These are phyloP conservation scores for Metschnikowia corniflorae DNA, from an alignment of 805 yeast species.

Conservation along the genomic window DNA sequence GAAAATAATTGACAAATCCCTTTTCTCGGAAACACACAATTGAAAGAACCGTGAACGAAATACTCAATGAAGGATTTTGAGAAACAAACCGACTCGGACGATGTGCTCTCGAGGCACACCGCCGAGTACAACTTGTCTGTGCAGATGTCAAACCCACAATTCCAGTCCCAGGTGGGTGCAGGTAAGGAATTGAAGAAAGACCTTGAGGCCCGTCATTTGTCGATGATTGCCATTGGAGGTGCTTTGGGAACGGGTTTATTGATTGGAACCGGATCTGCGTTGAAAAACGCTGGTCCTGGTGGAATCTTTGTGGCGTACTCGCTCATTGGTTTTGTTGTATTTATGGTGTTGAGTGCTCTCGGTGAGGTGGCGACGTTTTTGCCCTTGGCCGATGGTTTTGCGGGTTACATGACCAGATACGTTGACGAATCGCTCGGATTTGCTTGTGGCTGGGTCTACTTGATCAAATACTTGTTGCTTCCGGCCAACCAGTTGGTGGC, in stretches of 20 bases:
- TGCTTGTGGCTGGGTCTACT: slow-evolving; percentile 64
- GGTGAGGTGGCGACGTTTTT: slow-evolving; percentile 69
- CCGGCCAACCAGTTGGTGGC: slow-evolving; percentile 67
- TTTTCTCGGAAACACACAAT: too few relatives aligned
- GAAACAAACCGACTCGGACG: slow-evolving; percentile 24
- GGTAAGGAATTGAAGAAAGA: slow-evolving; percentile 43
- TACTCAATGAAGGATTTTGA: slow-evolving; percentile 19
- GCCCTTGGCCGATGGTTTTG: slow-evolving; percentile 64
- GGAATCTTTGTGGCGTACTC: slow-evolving; percentile 62
- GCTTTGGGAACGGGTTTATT: slow-evolving; percentile 79
- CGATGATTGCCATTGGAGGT: slow-evolving; percentile 80
- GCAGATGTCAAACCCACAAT: slow-evolving; percentile 41
- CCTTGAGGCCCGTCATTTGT: slow-evolving; percentile 50
- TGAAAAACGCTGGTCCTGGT: slow-evolving; percentile 69
- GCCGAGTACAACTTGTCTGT: slow-evolving; percentile 47
- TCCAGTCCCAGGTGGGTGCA: slow-evolving; percentile 31
- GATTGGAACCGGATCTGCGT: slow-evolving; percentile 71
- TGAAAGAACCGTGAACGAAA: too few relatives aligned
- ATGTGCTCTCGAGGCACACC: slow-evolving; percentile 40
- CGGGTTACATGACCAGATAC: slow-evolving; percentile 61
- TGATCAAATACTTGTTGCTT: slow-evolving; percentile 51
- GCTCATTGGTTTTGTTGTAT: slow-evolving; percentile 68
- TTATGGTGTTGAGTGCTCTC: slow-evolving; percentile 46
- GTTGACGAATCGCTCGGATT: slow-evolving; percentile 66
- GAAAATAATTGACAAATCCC: too few relatives aligned